Percentiles rank a stretch among this genome's conserved stretches.
phyloP scores from a whole-genome alignment of 1,284 basidiomycete species.

The Ceratobasidium sp. region DNA sequence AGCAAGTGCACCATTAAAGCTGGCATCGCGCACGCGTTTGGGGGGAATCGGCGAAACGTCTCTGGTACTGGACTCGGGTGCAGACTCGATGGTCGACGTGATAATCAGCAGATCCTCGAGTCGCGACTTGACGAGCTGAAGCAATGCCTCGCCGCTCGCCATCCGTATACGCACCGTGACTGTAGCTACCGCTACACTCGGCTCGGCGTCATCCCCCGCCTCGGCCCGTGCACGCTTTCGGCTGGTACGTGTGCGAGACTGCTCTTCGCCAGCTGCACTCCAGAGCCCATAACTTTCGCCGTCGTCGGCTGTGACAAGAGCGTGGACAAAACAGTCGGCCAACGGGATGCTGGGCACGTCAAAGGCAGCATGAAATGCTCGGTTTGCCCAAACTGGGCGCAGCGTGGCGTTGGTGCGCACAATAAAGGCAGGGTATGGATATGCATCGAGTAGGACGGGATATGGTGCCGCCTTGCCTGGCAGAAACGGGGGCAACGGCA shows the following conservation, averaged over 20 bases:
- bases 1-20: neutral
- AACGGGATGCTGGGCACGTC: neutral
- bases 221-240: constrained; percentile 4
- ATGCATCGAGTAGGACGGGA: constrained; percentile 20
- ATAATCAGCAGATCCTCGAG: constrained; percentile 18
- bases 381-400: constrained; percentile 24
- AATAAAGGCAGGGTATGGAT: constrained; percentile 22
- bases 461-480: neutral
- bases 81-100: neutral
- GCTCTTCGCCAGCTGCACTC: neutral
- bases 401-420: constrained; percentile 3
- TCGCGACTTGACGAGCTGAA: constrained; percentile 16
- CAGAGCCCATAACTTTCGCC: constrained; percentile 20
- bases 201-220: neutral
- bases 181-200: neutral
- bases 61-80: neutral
- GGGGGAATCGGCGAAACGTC: constrained; percentile 7
- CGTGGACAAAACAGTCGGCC: constrained; percentile 24
- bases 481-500: constrained; percentile 22
- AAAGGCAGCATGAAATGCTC: constrained; percentile 12
- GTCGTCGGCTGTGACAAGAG: constrained; percentile 12
- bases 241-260: neutral
- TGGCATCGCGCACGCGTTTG: constrained; percentile 1
- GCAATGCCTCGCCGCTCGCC: neutral
- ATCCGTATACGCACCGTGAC: constrained; percentile 7